Evolutionary conservation across 2,329 filamentous ascomycete species (phyloP), one percentile per base, ranked within the genome.

Genomic region (Hymenoscyphus fraxineus): DNA sequence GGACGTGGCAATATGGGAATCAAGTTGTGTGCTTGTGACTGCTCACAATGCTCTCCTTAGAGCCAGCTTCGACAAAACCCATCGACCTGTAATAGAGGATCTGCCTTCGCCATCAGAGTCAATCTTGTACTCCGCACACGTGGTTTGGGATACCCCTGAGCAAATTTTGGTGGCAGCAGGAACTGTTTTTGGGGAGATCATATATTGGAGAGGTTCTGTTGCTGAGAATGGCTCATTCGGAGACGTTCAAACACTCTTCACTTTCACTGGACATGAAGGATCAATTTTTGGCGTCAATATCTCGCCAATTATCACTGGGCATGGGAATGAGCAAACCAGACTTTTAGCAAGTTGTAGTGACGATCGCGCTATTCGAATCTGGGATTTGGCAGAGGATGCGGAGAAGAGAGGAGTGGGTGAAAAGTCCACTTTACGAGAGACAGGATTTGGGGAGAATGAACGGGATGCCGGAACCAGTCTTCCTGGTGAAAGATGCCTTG

Each of bases 321-420:
- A 75, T 1, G 75, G 78, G 15, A 79, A 78, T 0, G 74, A 73
- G 6, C 74, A 74, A 22, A 78, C 80, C 32, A 82, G 90, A 60
- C 76, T 97, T n/a, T 81, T 99, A 40, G 91, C 89, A 15, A 97
- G 91, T 72, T 99, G 95, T 75, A 98, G 94, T 73, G 95, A 99
- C 74, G 95, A 99, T 77, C 85, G 95, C 60, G 97, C 93, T 0
- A 86, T 99, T 27, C 84, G 91, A 15, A 78, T 98, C 1, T 98
- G 95, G 94, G 87, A 97, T 73, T 85, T 97, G 7, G 63, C 65
- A 5, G 65, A 61, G 6, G 59, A 59, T 6, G 15, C 31, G 31
- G 60, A 19, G 39, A 27, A 22, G 31, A 59, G 3, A 12, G 19
- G 12, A 60, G 10, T 27, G 6, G 32, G 19, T 16, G 27, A 5